phyloP scores from a whole-genome alignment of 441 rosid species.

The Pelargonium exstipulatum region DNA sequence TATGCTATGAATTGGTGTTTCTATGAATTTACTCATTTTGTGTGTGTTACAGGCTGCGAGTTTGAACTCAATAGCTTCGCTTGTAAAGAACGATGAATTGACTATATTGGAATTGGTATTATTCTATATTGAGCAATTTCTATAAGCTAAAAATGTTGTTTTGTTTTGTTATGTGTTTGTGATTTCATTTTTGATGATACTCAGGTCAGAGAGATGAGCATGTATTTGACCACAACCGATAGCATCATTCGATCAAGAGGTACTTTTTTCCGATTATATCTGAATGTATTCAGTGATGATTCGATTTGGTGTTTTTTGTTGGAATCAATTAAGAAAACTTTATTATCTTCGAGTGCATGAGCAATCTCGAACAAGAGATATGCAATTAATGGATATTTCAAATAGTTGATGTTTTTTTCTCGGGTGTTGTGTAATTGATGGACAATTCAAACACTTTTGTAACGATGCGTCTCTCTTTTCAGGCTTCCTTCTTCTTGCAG shows the following conservation, averaged over 20 bases:
- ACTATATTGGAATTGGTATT: conserved; percentile 54
- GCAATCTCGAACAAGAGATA: too few relatives aligned
- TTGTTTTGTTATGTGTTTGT: background rate
- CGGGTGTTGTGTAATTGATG: background rate
- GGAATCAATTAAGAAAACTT: background rate
- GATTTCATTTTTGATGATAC: background rate
- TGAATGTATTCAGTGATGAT: background rate
- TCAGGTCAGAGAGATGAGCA: conserved; percentile 76
- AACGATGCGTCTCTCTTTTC: conserved; percentile 9
- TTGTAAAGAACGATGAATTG: conserved; percentile 47
- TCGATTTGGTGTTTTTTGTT: background rate
- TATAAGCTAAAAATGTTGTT: background rate
- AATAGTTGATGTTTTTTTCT: background rate
- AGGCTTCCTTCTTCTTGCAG: conserved; percentile 85
- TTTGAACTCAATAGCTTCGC: conserved; percentile 51
- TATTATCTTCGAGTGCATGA: background rate
- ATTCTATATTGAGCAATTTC: background rate
- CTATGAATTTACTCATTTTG: background rate
- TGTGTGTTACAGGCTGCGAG: conserved; percentile 49
- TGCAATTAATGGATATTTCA: background rate
- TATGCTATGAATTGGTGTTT: conserved; percentile 5
- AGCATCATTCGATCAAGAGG: conserved; percentile 67
- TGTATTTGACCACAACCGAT: conserved; percentile 77
- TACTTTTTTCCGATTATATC: conserved; percentile 21
- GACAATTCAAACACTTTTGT: background rate